phyloP scores from a whole-genome alignment of 2,329 filamentous ascomycete genomes.

The Daldinia eschscholtzii region DNA sequence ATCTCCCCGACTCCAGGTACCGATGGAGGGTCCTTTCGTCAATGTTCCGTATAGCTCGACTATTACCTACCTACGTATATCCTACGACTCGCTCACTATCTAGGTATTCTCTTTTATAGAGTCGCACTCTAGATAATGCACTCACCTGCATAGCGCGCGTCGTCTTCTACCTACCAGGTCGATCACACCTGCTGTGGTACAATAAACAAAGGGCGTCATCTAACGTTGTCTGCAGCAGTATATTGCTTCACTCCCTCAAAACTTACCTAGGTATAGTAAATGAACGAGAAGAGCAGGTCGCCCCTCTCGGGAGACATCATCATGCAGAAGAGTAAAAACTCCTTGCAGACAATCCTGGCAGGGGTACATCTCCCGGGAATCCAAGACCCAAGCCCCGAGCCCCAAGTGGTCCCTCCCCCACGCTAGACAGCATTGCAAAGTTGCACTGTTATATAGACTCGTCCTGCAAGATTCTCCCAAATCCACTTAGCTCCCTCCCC shows the following conservation, averaged over 20 bases:
- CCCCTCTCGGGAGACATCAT: slow-evolving; percentile 45
- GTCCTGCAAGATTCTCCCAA: slow-evolving; percentile 49
- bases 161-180: slow-evolving; percentile 36
- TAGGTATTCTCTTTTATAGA: slow-evolving; percentile 27
- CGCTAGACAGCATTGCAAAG: slow-evolving; percentile 44
- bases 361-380: slow-evolving; percentile 43
- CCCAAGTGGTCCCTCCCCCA: slow-evolving; percentile 45
- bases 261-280: slow-evolving; percentile 36
- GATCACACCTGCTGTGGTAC: slow-evolving; percentile 42
- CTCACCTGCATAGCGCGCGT: slow-evolving; percentile 41
- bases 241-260: slow-evolving; percentile 29
- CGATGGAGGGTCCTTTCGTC: slow-evolving; percentile 32
- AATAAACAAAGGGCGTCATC: slow-evolving; percentile 17
- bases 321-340: slow-evolving; percentile 42
- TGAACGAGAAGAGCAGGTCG: slow-evolving; percentile 26
- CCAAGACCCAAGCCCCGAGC: slow-evolving; percentile 22
- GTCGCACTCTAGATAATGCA: slow-evolving; percentile 41
- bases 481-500: slow-evolving; percentile 44
- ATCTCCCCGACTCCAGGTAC: slow-evolving; percentile 40
- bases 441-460: slow-evolving; percentile 42
- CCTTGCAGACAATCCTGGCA: slow-evolving; percentile 40
- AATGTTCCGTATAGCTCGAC: slow-evolving; percentile 20
- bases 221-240: slow-evolving; percentile 29
- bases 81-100: slow-evolving; percentile 34
- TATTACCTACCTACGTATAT: slow-evolving; percentile 24